These are phyloP conservation scores for Aspergillus fructus DNA, from an alignment of 2,329 filamentous ascomycete genomes.

Conservation along the genomic window DNA sequence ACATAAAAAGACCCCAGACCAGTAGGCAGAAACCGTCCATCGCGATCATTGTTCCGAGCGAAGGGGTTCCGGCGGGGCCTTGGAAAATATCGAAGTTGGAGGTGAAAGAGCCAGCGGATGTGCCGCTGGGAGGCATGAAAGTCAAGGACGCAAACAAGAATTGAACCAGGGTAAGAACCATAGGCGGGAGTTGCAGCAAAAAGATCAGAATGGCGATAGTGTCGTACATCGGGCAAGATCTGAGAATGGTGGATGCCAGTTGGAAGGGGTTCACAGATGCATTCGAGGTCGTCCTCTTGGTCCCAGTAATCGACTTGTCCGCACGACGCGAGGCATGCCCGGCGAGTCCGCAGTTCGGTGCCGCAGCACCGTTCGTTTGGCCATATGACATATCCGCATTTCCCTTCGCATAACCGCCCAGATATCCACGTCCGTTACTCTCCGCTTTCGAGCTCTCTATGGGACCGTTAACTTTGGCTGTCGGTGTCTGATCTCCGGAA, in stretches of 20 bases:
- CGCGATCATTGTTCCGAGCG: constrained; percentile 77
- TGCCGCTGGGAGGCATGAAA: constrained; percentile 80
- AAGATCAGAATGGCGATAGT: constrained; percentile 96
- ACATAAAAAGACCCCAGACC: constrained; percentile 78
- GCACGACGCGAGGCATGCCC: constrained; percentile 31
- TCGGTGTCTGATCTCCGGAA: constrained; percentile 36
- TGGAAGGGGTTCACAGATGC: constrained; percentile 69
- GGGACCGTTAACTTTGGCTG: constrained; percentile 27
- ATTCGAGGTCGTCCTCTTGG: constrained; percentile 36
- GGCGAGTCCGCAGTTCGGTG: constrained; percentile 31
- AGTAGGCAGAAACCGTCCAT: constrained; percentile 81
- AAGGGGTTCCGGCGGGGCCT: constrained; percentile 80
- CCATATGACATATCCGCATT: constrained; percentile 36
- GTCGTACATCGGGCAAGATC: constrained; percentile 86
- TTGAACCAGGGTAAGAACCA: constrained; percentile 84
- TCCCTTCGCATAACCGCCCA: constrained; percentile 38
- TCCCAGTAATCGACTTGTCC: constrained; percentile 27
- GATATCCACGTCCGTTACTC: constrained; percentile 33
- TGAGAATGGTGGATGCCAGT: constrained; percentile 80
- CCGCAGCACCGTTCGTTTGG: constrained; percentile 30
- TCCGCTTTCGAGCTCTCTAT: constrained; percentile 34
- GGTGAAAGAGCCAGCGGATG: constrained; percentile 70
- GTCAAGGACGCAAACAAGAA: constrained; percentile 90
- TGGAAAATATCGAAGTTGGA: constrained; percentile 92
- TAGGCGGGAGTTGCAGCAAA: constrained; percentile 85